Base-by-base conservation (phyloP, 345 rosid species). In the Brassica incana region DNA sequence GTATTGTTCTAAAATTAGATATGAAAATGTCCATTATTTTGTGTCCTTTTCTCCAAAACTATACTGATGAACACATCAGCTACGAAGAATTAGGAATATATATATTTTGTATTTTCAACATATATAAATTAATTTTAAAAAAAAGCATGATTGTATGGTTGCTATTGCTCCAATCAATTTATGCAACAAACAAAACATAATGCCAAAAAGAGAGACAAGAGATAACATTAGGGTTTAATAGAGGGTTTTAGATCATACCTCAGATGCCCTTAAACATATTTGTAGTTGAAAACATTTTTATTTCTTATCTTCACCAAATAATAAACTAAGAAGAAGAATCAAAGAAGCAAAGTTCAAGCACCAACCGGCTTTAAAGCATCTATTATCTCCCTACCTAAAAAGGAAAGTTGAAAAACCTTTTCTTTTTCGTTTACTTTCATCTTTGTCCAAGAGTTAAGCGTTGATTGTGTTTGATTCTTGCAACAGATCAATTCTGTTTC, bases 161-260 rank as follows among this genome's bases (percentile, higher is more conserved):
- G 66, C 68, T 15, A 77, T 71, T 71, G 66, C 56, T 71, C n/a
- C 81, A 35, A 10, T 71, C 59, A 78, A 8, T 64, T 35, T 30
- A 43, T 35, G 74, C 56, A 70, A 69, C 69, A 77, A 61, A 45
- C 63, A 69, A 58, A 62, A 61, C 60, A 60, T 36, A 69, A 35
- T 12, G 56, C 75, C 65, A 65, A 1, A 73, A 64, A 58, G 73
- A 66, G 8, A 33, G 62, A 84, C 33, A 35, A 60, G 61, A 66
- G 71, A 69, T 70, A 61, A 56, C 40, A 35, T 77, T 64, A 77
- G 65, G 71, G 70, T 87, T 89, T 85, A 83, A 83, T 78, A 32
- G 79, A 81, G 80, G 88, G 81, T 76, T 90, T 90, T 88, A 89
- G 95, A 91, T 94, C 90, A 73, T 10, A 89, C 94, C 90, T 54